These are phyloP conservation scores for Rhizopogon vinicolor DNA, from an alignment of 768 basidiomycete genomes.

Conservation along the genomic window DNA sequence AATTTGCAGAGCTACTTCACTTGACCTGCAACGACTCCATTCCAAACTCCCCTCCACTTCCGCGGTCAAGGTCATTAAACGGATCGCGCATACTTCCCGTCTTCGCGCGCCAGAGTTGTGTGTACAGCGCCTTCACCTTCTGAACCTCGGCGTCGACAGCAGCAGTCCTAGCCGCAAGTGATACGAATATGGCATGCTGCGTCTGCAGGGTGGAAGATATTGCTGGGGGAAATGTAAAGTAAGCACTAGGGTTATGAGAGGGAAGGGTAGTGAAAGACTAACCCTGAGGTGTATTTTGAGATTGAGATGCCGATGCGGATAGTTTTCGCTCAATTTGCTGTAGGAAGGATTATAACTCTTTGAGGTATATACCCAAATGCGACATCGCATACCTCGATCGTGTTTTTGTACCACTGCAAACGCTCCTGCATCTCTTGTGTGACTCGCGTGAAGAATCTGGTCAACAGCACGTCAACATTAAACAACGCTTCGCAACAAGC, in stretches of 20 bases:
- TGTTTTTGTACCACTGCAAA: slow-evolving; percentile 73
- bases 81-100: slow-evolving; percentile 84
- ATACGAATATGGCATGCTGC: slow-evolving; percentile 73
- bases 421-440: slow-evolving; percentile 69
- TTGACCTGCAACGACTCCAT: slow-evolving; percentile 26
- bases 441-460: slow-evolving; percentile 69
- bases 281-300: slow-evolving; percentile 76
- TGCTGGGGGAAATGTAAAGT: slow-evolving; percentile 33
- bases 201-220: slow-evolving; percentile 75
- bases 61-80: slow-evolving; percentile 52
- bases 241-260: slow-evolving; percentile 1
- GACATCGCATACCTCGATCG: slow-evolving; percentile 57
- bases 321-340: slow-evolving; percentile 74
- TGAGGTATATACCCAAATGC: not conserved
- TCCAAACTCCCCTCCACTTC: slow-evolving; percentile 39
- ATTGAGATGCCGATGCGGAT: slow-evolving; percentile 57
- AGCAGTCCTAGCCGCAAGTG: slow-evolving; percentile 74
- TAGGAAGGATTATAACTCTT: not conserved
- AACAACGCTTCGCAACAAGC: not conserved
- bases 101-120: slow-evolving; percentile 73
- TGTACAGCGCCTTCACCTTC: slow-evolving; percentile 70
- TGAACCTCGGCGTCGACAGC: slow-evolving; percentile 69
- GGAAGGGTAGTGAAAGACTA: slow-evolving; percentile 5
- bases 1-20: slow-evolving; percentile 4
- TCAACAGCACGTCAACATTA: not conserved